Evolutionary conservation across 2,329 filamentous ascomycete genomes (phyloP).

Genomic region (Hypomyces rosellus): DNA sequence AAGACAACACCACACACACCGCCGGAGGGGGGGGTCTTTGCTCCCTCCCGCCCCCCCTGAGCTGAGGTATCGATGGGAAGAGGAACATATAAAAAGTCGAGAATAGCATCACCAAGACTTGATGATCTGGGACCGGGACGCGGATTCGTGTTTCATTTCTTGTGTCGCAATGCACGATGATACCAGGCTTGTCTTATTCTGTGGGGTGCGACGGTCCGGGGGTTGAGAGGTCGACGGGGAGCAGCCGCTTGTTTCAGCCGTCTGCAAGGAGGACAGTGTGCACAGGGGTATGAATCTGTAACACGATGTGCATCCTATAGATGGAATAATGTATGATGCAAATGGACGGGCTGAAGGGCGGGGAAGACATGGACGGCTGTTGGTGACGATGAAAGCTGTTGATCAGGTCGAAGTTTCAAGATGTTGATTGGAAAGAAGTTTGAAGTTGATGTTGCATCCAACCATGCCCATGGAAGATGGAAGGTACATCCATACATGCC

Average conservation of each 20-base stretch:
- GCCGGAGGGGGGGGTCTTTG: too few relatives aligned
- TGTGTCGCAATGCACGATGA: conserved; percentile 8
- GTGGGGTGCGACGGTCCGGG: conserved; percentile 1
- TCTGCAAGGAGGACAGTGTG: conserved; percentile 2
- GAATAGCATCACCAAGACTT: background rate
- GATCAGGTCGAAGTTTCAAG: too few relatives aligned
- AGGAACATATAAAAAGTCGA: too few relatives aligned
- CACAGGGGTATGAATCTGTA: background rate
- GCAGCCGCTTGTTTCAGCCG: conserved; percentile 11
- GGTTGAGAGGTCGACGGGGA: conserved; percentile 2
- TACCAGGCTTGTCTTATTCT: conserved; percentile 1
- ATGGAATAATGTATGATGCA: background rate
- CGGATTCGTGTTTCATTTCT: conserved; percentile 12
- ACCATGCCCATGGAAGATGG: too few relatives aligned
- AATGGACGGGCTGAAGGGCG: background rate
- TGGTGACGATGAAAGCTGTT: too few relatives aligned
- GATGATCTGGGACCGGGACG: conserved; percentile 8
- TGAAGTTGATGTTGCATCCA: too few relatives aligned
- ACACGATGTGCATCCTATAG: conserved; percentile 1
- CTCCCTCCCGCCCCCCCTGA: too few relatives aligned
- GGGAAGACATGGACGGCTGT: too few relatives aligned
- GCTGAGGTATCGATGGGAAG: too few relatives aligned
- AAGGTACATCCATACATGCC: too few relatives aligned
- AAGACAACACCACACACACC: too few relatives aligned
- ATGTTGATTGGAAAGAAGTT: too few relatives aligned